Base-by-base conservation (phyloP, 306 rosid genomes). In the Arachis hypogaea region DNA sequence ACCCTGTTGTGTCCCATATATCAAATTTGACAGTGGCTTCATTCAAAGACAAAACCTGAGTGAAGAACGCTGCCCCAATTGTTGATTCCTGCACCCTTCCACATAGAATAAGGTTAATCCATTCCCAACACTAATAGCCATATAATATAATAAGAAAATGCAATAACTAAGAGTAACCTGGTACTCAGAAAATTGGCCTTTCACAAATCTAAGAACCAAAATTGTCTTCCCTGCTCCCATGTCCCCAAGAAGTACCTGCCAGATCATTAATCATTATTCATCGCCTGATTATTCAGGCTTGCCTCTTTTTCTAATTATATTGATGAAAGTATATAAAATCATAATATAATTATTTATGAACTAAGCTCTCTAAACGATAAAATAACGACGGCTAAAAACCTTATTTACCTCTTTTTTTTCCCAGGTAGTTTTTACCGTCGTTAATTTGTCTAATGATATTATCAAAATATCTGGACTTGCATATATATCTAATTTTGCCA, bases 1-100 rank as follows among this genome's bases (percentile, higher is more conserved):
- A 96, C 42, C 97, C 97, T 50, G 97, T 96, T 3, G 97, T 92
- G 87, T 92, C 97, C 97, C 97, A 92, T 76, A 92, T 92, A 75
- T 92, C 97, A 71, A 89, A 92, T 79, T 92, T 92, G 33, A 92
- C 84, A 6, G 88, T 89, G 18, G 87, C 93, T 74, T 92, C 96
- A 61, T 86, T 92, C 11, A 92, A 42, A 29, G 97, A 89, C 86
- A 92, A 68, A 10, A 86, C 96, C 80, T 89, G 97, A 14, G 96
- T 87, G 80, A 92, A 92, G 78, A 92, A 92, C 11, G 97, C 97
- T 41, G 96, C 97, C 60, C 97, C 97, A 40, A 92, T 92, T 52
- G 97, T 92, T 67, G 97, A 92, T 83, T 92, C 97, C 97, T 92
- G 81, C 82, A 60, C 45, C 38, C 38, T 33, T 33, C 3, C 38